phyloP scores from a whole-genome alignment of 768 basidiomycete genomes.

The Tricholomella constricta region DNA sequence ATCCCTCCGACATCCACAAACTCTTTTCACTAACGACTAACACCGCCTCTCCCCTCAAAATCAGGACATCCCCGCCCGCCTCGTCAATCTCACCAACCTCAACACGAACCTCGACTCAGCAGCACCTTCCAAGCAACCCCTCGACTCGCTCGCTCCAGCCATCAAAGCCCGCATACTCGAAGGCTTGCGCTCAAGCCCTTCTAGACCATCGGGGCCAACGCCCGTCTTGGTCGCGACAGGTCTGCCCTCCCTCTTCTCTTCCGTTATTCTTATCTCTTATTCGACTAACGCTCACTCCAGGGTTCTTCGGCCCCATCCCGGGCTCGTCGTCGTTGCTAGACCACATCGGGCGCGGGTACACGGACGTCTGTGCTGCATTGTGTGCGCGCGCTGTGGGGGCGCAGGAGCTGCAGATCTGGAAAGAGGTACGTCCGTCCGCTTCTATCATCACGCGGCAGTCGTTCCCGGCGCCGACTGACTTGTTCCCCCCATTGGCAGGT shows the following conservation, averaged over 20 bases:
- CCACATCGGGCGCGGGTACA: slow-evolving; percentile 10
- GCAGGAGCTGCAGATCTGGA: slow-evolving; percentile 12
- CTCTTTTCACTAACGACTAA: no score
- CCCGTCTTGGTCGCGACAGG: no score
- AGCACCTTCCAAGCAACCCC: neutral
- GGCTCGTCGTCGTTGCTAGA: slow-evolving; percentile 9
- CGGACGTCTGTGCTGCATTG: slow-evolving; percentile 13
- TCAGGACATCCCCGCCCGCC: slow-evolving; percentile 1
- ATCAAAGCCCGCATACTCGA: no score
- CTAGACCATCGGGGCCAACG: no score
- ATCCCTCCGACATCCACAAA: no score
- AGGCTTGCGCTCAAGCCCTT: no score
- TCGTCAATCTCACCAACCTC: slow-evolving; percentile 7
- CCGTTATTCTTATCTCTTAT: neutral
- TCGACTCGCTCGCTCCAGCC: no score
- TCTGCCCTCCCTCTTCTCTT: no score
- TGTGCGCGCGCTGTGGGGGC: slow-evolving; percentile 9
- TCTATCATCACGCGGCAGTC: neutral
- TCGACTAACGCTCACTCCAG: neutral
- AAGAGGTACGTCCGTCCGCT: slow-evolving; percentile 3
- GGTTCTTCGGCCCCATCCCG: slow-evolving; percentile 10
- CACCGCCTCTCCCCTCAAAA: no score
- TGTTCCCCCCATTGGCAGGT: neutral
- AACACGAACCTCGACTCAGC: neutral
- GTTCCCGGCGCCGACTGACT: no score